Base-by-base conservation (phyloP, 2,329 filamentous ascomycete species). In the Aspergillus terreus region DNA sequence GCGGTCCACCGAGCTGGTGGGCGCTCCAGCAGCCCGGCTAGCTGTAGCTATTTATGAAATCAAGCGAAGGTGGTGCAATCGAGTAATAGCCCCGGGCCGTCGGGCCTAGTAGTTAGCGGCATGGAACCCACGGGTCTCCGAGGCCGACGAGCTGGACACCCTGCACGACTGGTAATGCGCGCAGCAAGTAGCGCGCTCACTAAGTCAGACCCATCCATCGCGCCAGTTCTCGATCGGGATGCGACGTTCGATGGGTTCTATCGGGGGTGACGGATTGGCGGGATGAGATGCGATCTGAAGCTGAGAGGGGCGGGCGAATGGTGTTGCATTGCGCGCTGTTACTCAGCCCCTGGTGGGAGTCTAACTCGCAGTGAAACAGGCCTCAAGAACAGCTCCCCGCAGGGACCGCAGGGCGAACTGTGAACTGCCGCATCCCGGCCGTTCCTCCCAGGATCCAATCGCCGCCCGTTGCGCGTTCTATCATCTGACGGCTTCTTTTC, bases 241-340 rank as follows among this genome's bases (percentile, higher is more conserved):
- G 12, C n/a, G 14, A 10, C 12, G 3, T 12, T 38, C 7, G 27
- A 30, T 9, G 10, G 27, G 27, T 17, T 38, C 35, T n/a, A 19
- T 17, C 19, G 11, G 15, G 40, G 15, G n/a, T 42, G 15, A 42
- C 40, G 23, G n/a, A 42, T 19, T 42, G 19, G 40, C 19, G 11
- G 27, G 19, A 21, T 23, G 12, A 3, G 38, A 25, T 10, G n/a
- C 6, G 14, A 17, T 27, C 32, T 19, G 14, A n/a, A 15, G 15
- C 32, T n/a, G 19, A 27, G 19, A 9, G 32, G 25, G 9, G 44
- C 38, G 33, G 38, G 27, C 46, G 32, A 49, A 49, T 49, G 23
- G 33, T 10, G 36, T n/a, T 42, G 25, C 46, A 21, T 49, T 49
- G 46, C 46, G 46, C 46, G 46, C 46, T 46, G 36, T 35, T 25